These are phyloP conservation scores for Echium plantagineum DNA, from an alignment of 257 asterid species.

Conservation along the genomic window DNA sequence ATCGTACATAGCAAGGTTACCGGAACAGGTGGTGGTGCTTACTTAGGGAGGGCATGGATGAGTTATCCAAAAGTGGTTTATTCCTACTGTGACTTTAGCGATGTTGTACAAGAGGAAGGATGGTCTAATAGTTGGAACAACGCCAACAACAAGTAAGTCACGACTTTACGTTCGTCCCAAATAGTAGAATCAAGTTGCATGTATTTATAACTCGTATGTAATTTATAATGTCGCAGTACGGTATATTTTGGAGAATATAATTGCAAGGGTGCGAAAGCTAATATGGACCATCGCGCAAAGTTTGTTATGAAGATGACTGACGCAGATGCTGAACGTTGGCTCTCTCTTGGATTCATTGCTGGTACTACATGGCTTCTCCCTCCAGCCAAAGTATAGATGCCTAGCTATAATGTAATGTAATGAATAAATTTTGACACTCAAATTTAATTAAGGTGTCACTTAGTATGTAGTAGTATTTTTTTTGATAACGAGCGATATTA, in stretches of 20 bases:
- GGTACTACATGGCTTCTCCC: too few species aligned
- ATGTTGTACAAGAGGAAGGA: slow-evolving; percentile 36
- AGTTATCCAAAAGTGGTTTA: slow-evolving; percentile 28
- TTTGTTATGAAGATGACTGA: not conserved
- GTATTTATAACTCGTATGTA: not conserved
- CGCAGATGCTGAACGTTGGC: too few species aligned
- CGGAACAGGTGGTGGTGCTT: slow-evolving; percentile 26
- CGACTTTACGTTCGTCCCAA: too few species aligned
- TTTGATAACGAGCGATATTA: too few species aligned
- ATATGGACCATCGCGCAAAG: slow-evolving; percentile 8
- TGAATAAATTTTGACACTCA: too few species aligned
- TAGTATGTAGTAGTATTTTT: too few species aligned
- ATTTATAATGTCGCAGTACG: slow-evolving; percentile 23
- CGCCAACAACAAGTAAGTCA: slow-evolving; percentile 1
- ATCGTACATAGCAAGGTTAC: slow-evolving; percentile 44
- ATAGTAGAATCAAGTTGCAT: too few species aligned
- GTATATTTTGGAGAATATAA: slow-evolving; percentile 48
- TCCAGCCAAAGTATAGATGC: too few species aligned
- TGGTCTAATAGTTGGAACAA: slow-evolving; percentile 28
- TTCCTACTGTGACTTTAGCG: slow-evolving; percentile 30
- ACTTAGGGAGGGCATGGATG: slow-evolving; percentile 50
- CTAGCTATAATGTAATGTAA: too few species aligned
- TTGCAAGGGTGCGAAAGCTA: slow-evolving; percentile 42
- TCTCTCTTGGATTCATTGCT: too few species aligned
- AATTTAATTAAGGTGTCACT: too few species aligned